Evolutionary conservation across 2,329 filamentous ascomycete species (phyloP).

Genomic region (Didymella glomerata): DNA sequence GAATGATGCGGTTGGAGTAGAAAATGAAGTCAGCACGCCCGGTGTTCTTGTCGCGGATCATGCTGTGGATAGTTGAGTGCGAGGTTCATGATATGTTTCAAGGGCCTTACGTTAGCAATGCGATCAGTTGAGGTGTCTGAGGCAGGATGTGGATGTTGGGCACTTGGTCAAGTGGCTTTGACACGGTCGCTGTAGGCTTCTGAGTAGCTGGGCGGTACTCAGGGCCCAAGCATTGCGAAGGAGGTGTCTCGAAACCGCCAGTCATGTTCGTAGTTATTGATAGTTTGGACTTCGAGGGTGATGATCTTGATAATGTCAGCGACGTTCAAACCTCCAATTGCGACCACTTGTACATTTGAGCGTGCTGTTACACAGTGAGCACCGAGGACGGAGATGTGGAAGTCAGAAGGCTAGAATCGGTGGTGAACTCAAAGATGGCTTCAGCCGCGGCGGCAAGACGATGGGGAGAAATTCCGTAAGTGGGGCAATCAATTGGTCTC

Average conservation of each 20-base stretch:
- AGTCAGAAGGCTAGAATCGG: constrained; percentile 9
- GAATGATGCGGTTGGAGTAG: constrained; percentile 98
- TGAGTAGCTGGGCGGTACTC: constrained; percentile 77
- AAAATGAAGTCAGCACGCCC: constrained; percentile 97
- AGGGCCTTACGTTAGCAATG: constrained; percentile 86
- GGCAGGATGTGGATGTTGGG: constrained; percentile 85
- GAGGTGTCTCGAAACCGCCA: constrained; percentile 46
- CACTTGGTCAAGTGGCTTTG: constrained; percentile 78
- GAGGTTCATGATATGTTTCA: constrained; percentile 16
- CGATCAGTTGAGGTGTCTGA: constrained; percentile 96
- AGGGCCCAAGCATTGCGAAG: constrained; percentile 75
- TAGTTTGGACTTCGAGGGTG: not conserved
- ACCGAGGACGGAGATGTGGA: constrained; percentile 1
- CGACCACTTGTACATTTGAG: constrained; percentile 4
- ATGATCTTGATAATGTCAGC: constrained; percentile 6
- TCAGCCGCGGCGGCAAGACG: constrained; percentile 21
- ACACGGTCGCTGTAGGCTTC: constrained; percentile 89
- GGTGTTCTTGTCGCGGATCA: constrained; percentile 92
- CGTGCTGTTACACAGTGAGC: not conserved
- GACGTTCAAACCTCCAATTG: not conserved
- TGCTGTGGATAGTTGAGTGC: constrained; percentile 62
- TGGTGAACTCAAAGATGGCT: constrained; percentile 18
- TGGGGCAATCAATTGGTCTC: constrained; percentile 24
- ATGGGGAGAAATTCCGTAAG: constrained; percentile 22
- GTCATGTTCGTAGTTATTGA: constrained; percentile 35